phyloP scores from a whole-genome alignment of 768 basidiomycete species.

The Auricularia sp. region DNA sequence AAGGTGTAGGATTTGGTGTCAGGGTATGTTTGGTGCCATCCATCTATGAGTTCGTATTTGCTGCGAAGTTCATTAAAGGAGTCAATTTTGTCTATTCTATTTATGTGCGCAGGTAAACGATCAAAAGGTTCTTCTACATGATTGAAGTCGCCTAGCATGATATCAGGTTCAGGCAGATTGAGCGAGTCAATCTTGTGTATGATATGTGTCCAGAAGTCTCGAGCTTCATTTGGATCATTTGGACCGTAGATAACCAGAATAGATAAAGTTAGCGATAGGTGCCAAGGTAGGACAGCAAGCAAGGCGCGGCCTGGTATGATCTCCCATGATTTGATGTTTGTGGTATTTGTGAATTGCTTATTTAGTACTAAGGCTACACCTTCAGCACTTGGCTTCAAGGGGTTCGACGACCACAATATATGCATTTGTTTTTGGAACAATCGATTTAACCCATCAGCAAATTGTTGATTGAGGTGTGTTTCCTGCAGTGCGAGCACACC shows the following conservation, averaged over 20 bases:
- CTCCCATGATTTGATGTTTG: not conserved
- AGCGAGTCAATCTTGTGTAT: not conserved
- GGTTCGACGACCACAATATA: constrained; percentile 5
- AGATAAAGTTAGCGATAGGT: not conserved
- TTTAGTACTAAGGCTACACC: not conserved
- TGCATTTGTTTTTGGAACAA: constrained; percentile 5
- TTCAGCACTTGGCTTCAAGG: not conserved
- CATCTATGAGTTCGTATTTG: not conserved
- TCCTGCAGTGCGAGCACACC: constrained; percentile 16
- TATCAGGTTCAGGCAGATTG: not conserved
- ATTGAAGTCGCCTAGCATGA: not conserved
- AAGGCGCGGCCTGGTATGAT: not conserved
- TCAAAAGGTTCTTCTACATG: not conserved
- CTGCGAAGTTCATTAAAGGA: not conserved
- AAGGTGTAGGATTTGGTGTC: not conserved
- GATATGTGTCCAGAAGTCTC: not conserved
- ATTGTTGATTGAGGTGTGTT: constrained; percentile 13
- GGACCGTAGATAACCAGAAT: not conserved
- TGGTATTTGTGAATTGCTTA: not conserved
- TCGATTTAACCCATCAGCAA: not conserved
- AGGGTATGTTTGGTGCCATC: not conserved
- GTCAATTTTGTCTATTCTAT: not conserved
- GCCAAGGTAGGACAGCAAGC: not conserved
- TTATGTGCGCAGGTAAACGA: not conserved
- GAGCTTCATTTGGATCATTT: not conserved